phyloP scores from a whole-genome alignment of 768 basidiomycete species.

The Paxillus rubicundulus region DNA sequence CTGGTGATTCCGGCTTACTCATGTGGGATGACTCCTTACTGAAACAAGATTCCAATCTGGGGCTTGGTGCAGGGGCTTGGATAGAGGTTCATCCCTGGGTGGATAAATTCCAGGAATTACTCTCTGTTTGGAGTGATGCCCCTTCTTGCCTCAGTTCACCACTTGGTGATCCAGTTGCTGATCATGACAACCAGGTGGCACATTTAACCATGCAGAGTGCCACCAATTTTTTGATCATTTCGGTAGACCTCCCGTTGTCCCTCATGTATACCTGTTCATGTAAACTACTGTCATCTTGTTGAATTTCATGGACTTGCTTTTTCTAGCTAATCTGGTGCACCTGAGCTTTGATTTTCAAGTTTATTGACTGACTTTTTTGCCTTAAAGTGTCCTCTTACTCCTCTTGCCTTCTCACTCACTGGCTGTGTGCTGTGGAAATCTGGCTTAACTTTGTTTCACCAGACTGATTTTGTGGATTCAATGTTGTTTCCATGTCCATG shows the following conservation, averaged over 20 bases:
- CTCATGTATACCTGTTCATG: background rate
- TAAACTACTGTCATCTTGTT: background rate
- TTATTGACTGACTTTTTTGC: background rate
- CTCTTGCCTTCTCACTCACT: background rate
- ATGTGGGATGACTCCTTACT: background rate
- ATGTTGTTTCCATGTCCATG: background rate
- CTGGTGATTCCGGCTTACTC: background rate
- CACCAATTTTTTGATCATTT: background rate
- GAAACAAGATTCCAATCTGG: background rate
- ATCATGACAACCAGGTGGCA: background rate
- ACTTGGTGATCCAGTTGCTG: background rate
- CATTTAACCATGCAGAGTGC: background rate
- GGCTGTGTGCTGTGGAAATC: background rate
- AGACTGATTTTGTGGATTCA: background rate
- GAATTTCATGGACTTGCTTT: too few species aligned
- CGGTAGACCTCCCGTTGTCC: conserved; percentile 5
- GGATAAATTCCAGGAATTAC: background rate
- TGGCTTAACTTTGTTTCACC: background rate
- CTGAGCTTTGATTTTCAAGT: too few species aligned
- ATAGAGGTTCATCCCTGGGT: background rate
- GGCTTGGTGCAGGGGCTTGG: background rate
- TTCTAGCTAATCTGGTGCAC: too few species aligned
- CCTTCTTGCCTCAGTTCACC: background rate
- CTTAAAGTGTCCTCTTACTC: background rate
- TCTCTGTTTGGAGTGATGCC: background rate